Evolutionary conservation across 148 eudicot species (phyloP).

Genomic region (Fagopyrum homotropicum): DNA sequence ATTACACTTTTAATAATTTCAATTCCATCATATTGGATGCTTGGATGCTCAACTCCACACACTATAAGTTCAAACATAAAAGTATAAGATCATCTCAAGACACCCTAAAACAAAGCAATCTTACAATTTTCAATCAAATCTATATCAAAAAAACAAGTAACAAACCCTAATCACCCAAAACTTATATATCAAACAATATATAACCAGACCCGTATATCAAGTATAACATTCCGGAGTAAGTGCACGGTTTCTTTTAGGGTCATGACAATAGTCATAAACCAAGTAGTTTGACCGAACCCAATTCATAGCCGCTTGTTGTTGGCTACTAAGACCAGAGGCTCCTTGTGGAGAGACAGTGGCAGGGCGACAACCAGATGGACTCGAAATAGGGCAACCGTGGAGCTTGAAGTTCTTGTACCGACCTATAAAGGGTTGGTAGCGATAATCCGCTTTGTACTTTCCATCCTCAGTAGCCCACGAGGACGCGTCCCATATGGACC

Average conservation of each 20-base stretch:
- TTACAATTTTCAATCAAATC: not conserved
- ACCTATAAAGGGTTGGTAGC: constrained; percentile 78
- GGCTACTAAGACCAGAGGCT: constrained; percentile 53
- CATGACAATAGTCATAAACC: constrained; percentile 75
- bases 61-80: not conserved
- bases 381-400: constrained; percentile 64
- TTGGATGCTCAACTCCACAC: not conserved
- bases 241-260: constrained; percentile 67
- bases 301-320: constrained; percentile 48
- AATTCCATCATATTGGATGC: not conserved
- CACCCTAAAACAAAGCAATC: constrained; percentile 7
- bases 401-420: constrained; percentile 67
- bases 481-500: constrained; percentile 98
- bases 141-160: not conserved
- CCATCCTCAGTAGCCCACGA: constrained; percentile 97
- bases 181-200: not conserved
- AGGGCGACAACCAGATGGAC: constrained; percentile 50
- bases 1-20: not conserved
- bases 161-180: not conserved
- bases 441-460: constrained; percentile 79
- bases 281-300: constrained; percentile 65
- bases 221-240: constrained; percentile 69
- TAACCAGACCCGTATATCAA: not conserved
- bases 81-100: constrained; percentile 7
- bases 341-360: constrained; percentile 59